Base-by-base conservation (phyloP, 2,329 filamentous ascomycete genomes). In the Chaetomium globosum region DNA sequence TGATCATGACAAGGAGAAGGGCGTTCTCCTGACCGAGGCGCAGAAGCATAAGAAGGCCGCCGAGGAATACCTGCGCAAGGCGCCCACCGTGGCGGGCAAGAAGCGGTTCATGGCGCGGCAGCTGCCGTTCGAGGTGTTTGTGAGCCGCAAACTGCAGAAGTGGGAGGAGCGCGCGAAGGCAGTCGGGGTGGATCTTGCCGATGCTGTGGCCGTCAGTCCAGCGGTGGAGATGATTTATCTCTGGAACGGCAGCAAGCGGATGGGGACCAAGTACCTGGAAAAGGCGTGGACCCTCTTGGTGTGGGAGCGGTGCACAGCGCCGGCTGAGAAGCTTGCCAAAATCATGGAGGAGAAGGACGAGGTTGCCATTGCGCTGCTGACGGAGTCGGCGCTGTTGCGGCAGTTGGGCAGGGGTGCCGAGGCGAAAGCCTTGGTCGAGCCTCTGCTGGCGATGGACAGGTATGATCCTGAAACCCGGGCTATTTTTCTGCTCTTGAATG, bases 151-250 rank as follows among this genome's bases (percentile, higher is more conserved):
- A 79, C 78, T 98, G 16, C 83, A 87, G 62, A 97, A 96, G 76
- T 97, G 93, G 93, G 89, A 96, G 73, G 86, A 87, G 33, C 84
- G 92, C 26, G 87, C 90, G 4, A 89, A 88, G 73, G 81, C 84
- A 54, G 85, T 88, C 76, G 81, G 83, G 1, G 78, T 92, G 36
- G 85, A 89, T 56, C 80, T 97, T 3, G 84, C 90, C 1, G 94
- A 98, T 71, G 93, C 90, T 0, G 82, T 96, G 9, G 93, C 93
- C 0, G 83, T 91, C 3, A 90, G 88, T 66, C 95, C 95, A 0
- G 81, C 92, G 0, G 86, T 93, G 72, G 95, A 98, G 79, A 96
- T 98, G 90, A 88, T 90, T 13, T 96, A 94, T 75, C 87, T 98
- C 72, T 98, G 93, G 93, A 93, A 92, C 73, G 94, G 93, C 0